These are phyloP conservation scores for Gentiana straminea DNA, from an alignment of 257 asterid genomes.

Conservation along the genomic window DNA sequence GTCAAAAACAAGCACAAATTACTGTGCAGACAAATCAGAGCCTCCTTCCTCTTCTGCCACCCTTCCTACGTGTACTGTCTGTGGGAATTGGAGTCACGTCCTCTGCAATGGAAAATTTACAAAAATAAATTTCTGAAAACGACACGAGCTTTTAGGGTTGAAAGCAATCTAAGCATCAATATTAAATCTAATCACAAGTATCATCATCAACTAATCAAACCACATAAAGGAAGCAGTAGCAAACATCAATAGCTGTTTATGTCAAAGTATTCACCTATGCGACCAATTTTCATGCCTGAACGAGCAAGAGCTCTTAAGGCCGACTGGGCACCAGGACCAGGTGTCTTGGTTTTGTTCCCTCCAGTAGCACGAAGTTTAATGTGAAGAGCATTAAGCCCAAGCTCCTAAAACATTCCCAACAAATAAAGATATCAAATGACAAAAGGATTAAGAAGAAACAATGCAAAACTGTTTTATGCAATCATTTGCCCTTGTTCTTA, in stretches of 20 bases:
- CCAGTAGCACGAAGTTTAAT: conserved; percentile 92
- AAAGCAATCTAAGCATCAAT: too few species aligned
- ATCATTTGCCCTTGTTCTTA: too few species aligned
- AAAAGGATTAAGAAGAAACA: too few species aligned
- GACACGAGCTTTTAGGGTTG: too few species aligned
- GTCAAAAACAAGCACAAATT: not conserved
- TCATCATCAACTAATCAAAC: too few species aligned
- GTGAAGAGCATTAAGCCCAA: conserved; percentile 80
- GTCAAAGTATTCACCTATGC: conserved; percentile 43
- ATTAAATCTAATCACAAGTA: too few species aligned
- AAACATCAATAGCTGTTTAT: too few species aligned
- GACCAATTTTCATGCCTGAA: conserved; percentile 93
- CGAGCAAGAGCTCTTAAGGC: conserved; percentile 95
- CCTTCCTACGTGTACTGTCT: conserved; percentile 85
- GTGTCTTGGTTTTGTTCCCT: conserved; percentile 90
- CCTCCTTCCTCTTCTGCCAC: conserved; percentile 94
- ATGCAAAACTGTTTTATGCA: not conserved
- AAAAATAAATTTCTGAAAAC: too few species aligned
- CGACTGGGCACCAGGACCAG: conserved; percentile 95
- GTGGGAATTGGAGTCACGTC: conserved; percentile 92
- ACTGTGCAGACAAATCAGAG: conserved; percentile 18
- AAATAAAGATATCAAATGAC: not conserved
- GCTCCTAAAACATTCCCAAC: conserved; percentile 35
- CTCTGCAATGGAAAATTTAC: conserved; percentile 34
- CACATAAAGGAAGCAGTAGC: too few species aligned